phyloP scores from a whole-genome alignment of 441 rosid genomes.

The Pelargonium fulgidum region DNA sequence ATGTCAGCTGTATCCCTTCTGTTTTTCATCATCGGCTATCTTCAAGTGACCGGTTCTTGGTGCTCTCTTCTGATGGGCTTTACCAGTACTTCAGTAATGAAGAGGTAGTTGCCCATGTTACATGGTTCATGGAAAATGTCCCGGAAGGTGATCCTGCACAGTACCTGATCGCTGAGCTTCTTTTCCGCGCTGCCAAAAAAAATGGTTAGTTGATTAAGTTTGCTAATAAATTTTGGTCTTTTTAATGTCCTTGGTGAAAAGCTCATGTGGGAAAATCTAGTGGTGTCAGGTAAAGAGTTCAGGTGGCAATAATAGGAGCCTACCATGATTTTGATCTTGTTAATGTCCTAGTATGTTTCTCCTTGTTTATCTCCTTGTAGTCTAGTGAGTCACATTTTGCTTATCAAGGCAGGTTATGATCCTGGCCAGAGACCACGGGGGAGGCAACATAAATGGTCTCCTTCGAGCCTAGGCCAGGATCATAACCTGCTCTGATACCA shows the following conservation, averaged over 20 bases:
- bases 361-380: not conserved
- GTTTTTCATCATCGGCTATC: constrained; percentile 73
- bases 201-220: constrained; percentile 47
- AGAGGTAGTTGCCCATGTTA: constrained; percentile 90
- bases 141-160: constrained; percentile 98
- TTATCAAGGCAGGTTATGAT: no score
- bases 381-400: not conserved
- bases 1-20: constrained; percentile 72
- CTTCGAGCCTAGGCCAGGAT: no score
- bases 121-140: constrained; percentile 92
- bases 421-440: no score
- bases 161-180: constrained; percentile 85
- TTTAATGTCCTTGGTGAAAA: constrained; percentile 3
- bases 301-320: not conserved
- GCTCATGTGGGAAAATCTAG: not conserved
- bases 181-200: constrained; percentile 90
- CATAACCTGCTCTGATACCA: no score
- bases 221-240: constrained; percentile 7
- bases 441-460: no score
- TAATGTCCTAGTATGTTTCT: constrained; percentile 1
- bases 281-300: not conserved
- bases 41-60: constrained; percentile 78
- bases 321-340: not conserved
- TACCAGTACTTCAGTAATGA: constrained; percentile 93
- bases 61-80: constrained; percentile 85